Percentiles rank a stretch among this genome's conserved stretches.
Conservation (phyloP, 75 land plant species). For the Cupressus sempervirens region DNA sequence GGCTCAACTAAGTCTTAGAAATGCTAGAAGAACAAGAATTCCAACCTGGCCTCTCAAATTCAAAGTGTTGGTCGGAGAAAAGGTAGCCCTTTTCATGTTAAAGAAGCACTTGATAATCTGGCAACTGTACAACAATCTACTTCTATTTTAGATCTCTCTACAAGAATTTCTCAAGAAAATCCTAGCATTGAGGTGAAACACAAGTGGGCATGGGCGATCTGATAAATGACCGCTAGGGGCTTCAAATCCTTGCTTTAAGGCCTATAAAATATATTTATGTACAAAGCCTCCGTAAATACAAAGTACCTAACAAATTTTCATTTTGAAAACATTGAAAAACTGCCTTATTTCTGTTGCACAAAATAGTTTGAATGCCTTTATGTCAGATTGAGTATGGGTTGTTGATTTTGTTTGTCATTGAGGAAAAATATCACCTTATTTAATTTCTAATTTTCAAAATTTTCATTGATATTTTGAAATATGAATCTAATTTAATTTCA, state of each 20-base stretch:
- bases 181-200: slow-evolving; percentile 23
- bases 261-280: no score
- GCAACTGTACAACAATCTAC: slow-evolving; percentile 19
- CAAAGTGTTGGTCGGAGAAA: not conserved
- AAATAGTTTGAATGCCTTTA: no score
- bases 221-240: not conserved
- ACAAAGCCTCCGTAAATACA: no score
- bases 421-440: no score
- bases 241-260: slow-evolving; percentile 32
- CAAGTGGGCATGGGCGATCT: slow-evolving; percentile 23
- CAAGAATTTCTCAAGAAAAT: slow-evolving; percentile 36
- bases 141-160: slow-evolving; percentile 20
- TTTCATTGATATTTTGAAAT: no score
- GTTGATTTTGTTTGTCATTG: no score
- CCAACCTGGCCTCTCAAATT: not conserved
- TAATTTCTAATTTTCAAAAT: no score
- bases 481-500: no score
- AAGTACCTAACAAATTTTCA: no score
- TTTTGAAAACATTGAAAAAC: no score
- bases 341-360: no score
- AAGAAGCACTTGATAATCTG: not conserved
- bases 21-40: not conserved
- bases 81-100: not conserved
- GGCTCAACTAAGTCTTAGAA: not conserved
- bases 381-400: no score